Conservation (phyloP, 2,329 filamentous ascomycete species). For the Pseudovirgaria hyperparasitica region DNA sequence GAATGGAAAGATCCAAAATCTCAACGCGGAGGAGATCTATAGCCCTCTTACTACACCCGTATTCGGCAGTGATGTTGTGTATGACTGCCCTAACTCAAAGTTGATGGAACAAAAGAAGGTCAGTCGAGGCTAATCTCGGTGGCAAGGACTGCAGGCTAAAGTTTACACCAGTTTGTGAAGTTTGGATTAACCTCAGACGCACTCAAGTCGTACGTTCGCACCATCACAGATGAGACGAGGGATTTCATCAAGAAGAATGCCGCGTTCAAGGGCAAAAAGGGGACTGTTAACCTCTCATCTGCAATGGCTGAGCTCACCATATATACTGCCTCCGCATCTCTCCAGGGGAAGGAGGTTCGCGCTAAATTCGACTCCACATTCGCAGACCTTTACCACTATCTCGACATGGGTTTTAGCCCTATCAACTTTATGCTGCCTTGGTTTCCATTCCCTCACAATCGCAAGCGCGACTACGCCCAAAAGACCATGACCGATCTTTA, state of each 20-base stretch:
- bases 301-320: constrained; percentile 79
- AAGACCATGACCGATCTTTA: constrained; percentile 71
- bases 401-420: constrained; percentile 80
- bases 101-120: constrained; percentile 96
- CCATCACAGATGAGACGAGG: constrained; percentile 64
- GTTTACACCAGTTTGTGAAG: constrained; percentile 55
- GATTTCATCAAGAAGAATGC: constrained; percentile 58
- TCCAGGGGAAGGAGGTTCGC: constrained; percentile 76
- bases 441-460: constrained; percentile 81
- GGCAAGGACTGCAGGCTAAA: constrained; percentile 5
- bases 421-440: constrained; percentile 87
- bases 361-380: constrained; percentile 68
- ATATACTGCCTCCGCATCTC: constrained; percentile 74
- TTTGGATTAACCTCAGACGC: constrained; percentile 63
- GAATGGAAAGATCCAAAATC: constrained; percentile 80
- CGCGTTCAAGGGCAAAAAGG: constrained; percentile 54
- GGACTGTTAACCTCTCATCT: constrained; percentile 58
- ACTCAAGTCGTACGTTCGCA: constrained; percentile 62
- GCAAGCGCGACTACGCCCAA: constrained; percentile 66
- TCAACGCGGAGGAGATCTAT: constrained; percentile 86
- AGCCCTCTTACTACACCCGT: constrained; percentile 57
- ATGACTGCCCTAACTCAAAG: constrained; percentile 82
- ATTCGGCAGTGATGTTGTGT: constrained; percentile 78
- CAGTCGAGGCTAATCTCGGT: constrained; percentile 8
- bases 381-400: constrained; percentile 72